These are phyloP conservation scores for Dimargaris verticillata DNA, from an alignment of 192 early-diverging fungal species.

Conservation along the genomic window DNA sequence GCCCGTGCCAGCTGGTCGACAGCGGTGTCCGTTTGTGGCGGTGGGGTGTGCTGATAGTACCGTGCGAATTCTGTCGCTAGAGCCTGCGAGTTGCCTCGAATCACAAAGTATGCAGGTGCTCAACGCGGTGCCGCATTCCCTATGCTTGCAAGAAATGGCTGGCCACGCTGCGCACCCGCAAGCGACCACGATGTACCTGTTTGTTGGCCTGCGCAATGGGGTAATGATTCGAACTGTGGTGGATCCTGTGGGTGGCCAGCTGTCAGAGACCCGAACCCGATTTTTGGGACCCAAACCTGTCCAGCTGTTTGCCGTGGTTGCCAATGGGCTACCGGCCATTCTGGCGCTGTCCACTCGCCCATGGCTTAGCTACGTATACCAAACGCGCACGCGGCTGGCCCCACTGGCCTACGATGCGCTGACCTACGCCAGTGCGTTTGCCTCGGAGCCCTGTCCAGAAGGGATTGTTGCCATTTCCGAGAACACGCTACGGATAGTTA, in stretches of 20 bases:
- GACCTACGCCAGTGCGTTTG: conserved; percentile 68
- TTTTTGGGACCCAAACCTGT: conserved; percentile 77
- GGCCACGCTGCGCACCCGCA: conserved; percentile 43
- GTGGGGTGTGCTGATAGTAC: conserved; percentile 86
- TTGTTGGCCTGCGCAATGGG: conserved; percentile 82
- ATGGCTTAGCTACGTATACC: conserved; percentile 74
- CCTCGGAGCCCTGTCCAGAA: conserved; percentile 70
- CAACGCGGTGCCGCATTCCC: conserved; percentile 44
- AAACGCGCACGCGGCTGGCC: conserved; percentile 49
- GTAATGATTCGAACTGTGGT: conserved; percentile 71
- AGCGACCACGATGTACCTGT: conserved; percentile 51
- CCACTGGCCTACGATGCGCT: conserved; percentile 79
- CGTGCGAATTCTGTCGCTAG: conserved; percentile 73
- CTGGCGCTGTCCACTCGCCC: conserved; percentile 71
- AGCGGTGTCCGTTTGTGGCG: conserved; percentile 61
- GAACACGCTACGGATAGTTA: conserved; percentile 73
- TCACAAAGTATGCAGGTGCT: conserved; percentile 59
- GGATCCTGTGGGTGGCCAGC: conserved; percentile 63
- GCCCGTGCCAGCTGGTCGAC: conserved; percentile 58
- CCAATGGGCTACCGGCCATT: conserved; percentile 53
- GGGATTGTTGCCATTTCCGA: conserved; percentile 77
- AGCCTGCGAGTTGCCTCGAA: conserved; percentile 61
- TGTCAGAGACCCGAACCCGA: conserved; percentile 66
- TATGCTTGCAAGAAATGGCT: conserved; percentile 65
- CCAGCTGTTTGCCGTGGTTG: conserved; percentile 52